Percentiles rank a stretch among this genome's conserved stretches.
phyloP scores from a whole-genome alignment of 2,329 filamentous ascomycete genomes.

The Boeremia lycopersici region DNA sequence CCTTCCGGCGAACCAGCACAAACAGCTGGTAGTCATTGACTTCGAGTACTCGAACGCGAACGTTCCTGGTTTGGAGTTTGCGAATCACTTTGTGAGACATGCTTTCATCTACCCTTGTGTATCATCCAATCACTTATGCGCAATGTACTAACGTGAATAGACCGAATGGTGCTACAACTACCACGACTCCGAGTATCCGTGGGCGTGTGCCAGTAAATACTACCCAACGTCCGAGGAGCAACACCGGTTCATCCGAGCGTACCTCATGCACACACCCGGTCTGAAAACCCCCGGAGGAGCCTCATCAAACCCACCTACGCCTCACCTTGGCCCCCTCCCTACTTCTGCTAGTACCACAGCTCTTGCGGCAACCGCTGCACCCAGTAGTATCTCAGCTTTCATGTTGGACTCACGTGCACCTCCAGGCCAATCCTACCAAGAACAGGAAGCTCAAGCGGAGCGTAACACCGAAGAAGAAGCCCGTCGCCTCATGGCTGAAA shows the following conservation, averaged over 20 bases:
- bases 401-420: slow-evolving; percentile 71
- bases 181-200: slow-evolving; percentile 70
- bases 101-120: slow-evolving; percentile 6
- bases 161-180: slow-evolving; percentile 99
- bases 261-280: slow-evolving; percentile 79
- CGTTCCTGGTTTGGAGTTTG: slow-evolving; percentile 84
- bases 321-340: slow-evolving; percentile 37
- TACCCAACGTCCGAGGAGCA: slow-evolving; percentile 87
- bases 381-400: slow-evolving; percentile 63
- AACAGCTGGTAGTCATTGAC: slow-evolving; percentile 95
- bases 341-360: slow-evolving; percentile 42
- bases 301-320: slow-evolving; percentile 52
- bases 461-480: slow-evolving; percentile 70
- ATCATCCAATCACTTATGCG: not conserved
- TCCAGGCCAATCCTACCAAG: slow-evolving; percentile 43
- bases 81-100: slow-evolving; percentile 82
- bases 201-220: slow-evolving; percentile 68
- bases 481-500: slow-evolving; percentile 74
- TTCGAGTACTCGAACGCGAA: slow-evolving; percentile 97
- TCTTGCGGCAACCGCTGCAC: slow-evolving; percentile 39
- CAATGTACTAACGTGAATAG: slow-evolving; percentile 38
- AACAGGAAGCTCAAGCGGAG: slow-evolving; percentile 59
- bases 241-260: slow-evolving; percentile 81
- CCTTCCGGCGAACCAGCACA: slow-evolving; percentile 89
- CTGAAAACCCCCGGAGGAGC: slow-evolving; percentile 64